Conservation (phyloP, 768 basidiomycete genomes). For the Boletellus sp. region DNA sequence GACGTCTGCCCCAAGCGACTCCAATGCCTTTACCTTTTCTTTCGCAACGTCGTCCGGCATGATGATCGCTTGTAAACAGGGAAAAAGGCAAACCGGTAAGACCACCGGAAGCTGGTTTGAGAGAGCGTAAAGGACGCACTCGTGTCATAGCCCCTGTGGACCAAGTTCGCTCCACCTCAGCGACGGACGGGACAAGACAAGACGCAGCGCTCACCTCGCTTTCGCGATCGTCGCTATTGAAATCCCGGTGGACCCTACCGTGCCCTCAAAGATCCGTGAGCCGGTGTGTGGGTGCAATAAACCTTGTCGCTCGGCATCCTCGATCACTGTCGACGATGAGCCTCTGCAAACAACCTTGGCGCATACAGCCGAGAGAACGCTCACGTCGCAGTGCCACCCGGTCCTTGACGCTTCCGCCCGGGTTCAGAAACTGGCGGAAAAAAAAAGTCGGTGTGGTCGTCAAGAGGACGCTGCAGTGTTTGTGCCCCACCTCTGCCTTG, state of each 20-base stretch:
- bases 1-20: constrained; percentile 83
- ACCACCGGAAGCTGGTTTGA: too few relatives aligned
- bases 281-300: constrained; percentile 81
- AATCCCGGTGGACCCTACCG: constrained; percentile 94
- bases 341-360: neutral
- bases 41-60: constrained; percentile 87
- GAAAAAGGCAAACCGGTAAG: too few relatives aligned
- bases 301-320: constrained; percentile 85
- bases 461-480: neutral
- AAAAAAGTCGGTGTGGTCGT: too few relatives aligned
- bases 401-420: constrained; percentile 97
- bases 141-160: constrained; percentile 75
- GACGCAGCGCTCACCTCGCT: constrained; percentile 57
- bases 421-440: constrained; percentile 77
- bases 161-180: neutral
- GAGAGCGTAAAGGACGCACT: constrained; percentile 43
- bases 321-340: constrained; percentile 62
- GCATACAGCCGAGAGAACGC: constrained; percentile 16
- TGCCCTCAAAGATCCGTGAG: constrained; percentile 95
- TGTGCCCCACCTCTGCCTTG: constrained; percentile 75
- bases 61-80: constrained; percentile 62
- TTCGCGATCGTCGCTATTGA: constrained; percentile 91
- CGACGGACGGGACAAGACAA: neutral
- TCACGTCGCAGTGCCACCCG: constrained; percentile 90
- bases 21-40: constrained; percentile 85